Conservation (phyloP, 805 yeast genomes). For the Kuraishia molischiana region DNA sequence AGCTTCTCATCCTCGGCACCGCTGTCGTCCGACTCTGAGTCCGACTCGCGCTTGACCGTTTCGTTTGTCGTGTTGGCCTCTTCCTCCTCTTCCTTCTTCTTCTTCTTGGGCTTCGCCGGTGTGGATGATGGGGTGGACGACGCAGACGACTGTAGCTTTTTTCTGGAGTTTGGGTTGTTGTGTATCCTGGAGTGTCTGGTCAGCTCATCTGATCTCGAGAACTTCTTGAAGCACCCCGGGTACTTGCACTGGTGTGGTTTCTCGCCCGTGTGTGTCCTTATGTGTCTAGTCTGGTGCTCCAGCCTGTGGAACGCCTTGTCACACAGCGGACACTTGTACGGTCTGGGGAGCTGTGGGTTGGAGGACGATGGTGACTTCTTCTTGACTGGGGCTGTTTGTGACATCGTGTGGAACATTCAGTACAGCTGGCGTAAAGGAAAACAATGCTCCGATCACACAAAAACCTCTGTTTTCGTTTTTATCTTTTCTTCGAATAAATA, state of each 20-base stretch:
- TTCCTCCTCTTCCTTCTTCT: neutral
- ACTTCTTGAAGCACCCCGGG: conserved; percentile 60
- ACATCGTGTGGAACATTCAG: no score
- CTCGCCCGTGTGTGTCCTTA: conserved; percentile 75
- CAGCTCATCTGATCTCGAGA: conserved; percentile 63
- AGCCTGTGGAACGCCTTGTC: conserved; percentile 65
- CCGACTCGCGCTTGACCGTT: neutral
- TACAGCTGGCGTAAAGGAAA: no score
- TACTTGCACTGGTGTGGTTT: conserved; percentile 71
- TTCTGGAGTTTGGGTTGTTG: conserved; percentile 56
- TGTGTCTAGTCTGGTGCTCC: conserved; percentile 74
- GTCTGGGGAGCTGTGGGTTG: conserved; percentile 21
- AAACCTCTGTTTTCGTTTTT: no score
- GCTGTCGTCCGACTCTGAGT: conserved; percentile 4
- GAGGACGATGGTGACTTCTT: no score
- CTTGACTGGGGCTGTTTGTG: no score
- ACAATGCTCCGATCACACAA: no score
- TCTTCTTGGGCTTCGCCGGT: neutral
- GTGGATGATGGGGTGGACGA: neutral
- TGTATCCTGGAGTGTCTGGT: conserved; percentile 69
- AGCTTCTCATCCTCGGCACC: conserved; percentile 2
- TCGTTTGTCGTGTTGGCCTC: neutral
- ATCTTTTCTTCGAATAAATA: no score
- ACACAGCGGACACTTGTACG: conserved; percentile 69
- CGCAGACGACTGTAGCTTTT: conserved; percentile 19